Conservation (phyloP, 2,329 filamentous ascomycete genomes). For the Apiospora marii region DNA sequence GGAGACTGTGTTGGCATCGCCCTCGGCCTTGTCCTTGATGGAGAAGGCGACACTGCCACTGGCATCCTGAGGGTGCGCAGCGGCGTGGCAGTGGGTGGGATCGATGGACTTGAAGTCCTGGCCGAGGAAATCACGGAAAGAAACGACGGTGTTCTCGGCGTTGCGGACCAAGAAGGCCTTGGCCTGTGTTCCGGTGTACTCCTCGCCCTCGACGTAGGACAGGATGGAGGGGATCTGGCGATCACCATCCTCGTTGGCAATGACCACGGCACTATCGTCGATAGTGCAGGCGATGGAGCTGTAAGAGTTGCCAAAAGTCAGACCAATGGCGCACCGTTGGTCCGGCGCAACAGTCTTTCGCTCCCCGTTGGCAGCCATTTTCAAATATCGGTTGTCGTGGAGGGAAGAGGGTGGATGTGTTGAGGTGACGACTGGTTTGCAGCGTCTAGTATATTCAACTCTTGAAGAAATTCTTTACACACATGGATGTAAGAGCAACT, state of each 20-base stretch:
- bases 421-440: slow-evolving; percentile 11
- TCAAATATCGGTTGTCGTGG: slow-evolving; percentile 5
- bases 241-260: slow-evolving; percentile 99
- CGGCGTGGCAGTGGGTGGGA: slow-evolving; percentile 91
- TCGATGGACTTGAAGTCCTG: slow-evolving; percentile 99
- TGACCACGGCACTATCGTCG: slow-evolving; percentile 95
- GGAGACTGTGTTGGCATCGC: slow-evolving; percentile 72
- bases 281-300: slow-evolving; percentile 94
- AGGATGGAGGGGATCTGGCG: slow-evolving; percentile 95
- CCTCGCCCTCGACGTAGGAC: slow-evolving; percentile 94
- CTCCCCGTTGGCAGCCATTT: slow-evolving; percentile 57
- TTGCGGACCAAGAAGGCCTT: slow-evolving; percentile 95
- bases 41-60: slow-evolving; percentile 80
- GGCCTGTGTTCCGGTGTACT: slow-evolving; percentile 95
- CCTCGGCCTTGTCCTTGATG: slow-evolving; percentile 76
- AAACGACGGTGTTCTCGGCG: slow-evolving; percentile 89
- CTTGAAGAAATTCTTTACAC: slow-evolving; percentile 16
- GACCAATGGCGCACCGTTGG: slow-evolving; percentile 82
- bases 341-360: slow-evolving; percentile 57
- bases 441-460: slow-evolving; percentile 11
- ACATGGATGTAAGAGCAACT: slow-evolving; percentile 17
- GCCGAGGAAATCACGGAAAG: slow-evolving; percentile 95
- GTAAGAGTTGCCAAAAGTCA: slow-evolving; percentile 98
- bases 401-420: neutral
- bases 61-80: slow-evolving; percentile 84